Base-by-base conservation (phyloP, 2,329 filamentous ascomycete genomes). In the Colletotrichum paranaense region DNA sequence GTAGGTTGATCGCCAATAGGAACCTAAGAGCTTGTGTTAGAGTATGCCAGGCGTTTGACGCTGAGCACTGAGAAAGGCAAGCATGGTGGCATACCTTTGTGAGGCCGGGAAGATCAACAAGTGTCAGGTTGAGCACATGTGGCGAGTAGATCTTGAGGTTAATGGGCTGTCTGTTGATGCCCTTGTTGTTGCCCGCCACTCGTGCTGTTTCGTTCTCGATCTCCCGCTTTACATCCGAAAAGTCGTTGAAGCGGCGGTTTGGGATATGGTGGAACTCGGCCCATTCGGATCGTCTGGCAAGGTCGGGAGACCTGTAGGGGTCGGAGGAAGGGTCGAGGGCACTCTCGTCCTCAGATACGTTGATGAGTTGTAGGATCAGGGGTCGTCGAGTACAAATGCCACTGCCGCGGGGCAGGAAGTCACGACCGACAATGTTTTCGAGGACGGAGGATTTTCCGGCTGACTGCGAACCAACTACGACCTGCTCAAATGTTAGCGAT, bases 121-220 rank as follows among this genome's bases (percentile, higher is more conserved):
- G 87, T 2, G 97, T 99, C 84, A 99, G 88, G 84, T 97, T 99
- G 74, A 99, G 90, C 73, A 99, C 97, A 82, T 98, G 93, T 28
- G 97, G 95, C 58, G 97, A 98, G 86, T 98, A 99, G 76, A 99
- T 97, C 83, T 98, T 98, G 77, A 99, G 90, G 85, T 99, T 98
- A 83, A 99, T 99, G 73, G 97, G 95, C 81, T 97, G 94, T 76
- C 97, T 90, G 83, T 98, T 98, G 86, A 99, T 99, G 79, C 97
- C 97, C 85, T 98, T 98, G 87, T 99, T 99, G 86, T 91, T 97
- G 79, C 97, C 97, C 72, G 89, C 89, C 70, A 99, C 97, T 79
- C 97, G 92, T 72, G 95, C 92, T 24, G 97, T 99, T 86, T 99
- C 97, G 76, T 94, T 95, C 86, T 98, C 97, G 79, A 99, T 98